Conservation (phyloP, 129 eudicot genomes). For the Flaveria linearis region DNA sequence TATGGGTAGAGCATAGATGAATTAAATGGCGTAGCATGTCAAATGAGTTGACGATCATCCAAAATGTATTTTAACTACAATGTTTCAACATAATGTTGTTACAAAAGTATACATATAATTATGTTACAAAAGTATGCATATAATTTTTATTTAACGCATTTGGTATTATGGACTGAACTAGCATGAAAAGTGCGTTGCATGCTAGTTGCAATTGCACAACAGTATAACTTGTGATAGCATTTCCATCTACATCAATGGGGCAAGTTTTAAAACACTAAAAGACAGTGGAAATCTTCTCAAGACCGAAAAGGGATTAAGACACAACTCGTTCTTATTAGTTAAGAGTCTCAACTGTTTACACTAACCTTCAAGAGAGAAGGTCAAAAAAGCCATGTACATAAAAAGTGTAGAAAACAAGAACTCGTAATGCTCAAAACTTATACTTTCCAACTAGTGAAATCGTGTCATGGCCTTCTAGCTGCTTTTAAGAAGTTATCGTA, state of each 20-base stretch:
- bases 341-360: slow-evolving; percentile 32
- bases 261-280: not conserved
- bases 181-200: slow-evolving; percentile 4
- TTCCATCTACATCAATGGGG: slow-evolving; percentile 5
- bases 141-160: not conserved
- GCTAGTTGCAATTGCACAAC: not conserved
- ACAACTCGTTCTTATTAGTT: slow-evolving; percentile 33
- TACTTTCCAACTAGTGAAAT: slow-evolving; percentile 15
- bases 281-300: slow-evolving; percentile 10
- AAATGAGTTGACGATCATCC: not conserved
- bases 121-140: not conserved
- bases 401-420: slow-evolving; percentile 29
- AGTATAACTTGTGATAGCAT: not conserved
- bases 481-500: slow-evolving; percentile 76
- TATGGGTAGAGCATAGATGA: not conserved
- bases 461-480: slow-evolving; percentile 34
- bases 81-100: not conserved
- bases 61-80: not conserved
- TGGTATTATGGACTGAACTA: not conserved
- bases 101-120: not conserved
- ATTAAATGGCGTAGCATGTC: not conserved
- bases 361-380: slow-evolving; percentile 33
- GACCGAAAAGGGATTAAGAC: slow-evolving; percentile 29
- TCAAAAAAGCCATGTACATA: slow-evolving; percentile 29
- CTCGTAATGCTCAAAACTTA: slow-evolving; percentile 34